Percentiles rank a stretch among this genome's conserved stretches.
These are phyloP conservation scores for Yamadazyma triangularis DNA, from an alignment of 1,139 yeast genomes.

Conservation along the genomic window DNA sequence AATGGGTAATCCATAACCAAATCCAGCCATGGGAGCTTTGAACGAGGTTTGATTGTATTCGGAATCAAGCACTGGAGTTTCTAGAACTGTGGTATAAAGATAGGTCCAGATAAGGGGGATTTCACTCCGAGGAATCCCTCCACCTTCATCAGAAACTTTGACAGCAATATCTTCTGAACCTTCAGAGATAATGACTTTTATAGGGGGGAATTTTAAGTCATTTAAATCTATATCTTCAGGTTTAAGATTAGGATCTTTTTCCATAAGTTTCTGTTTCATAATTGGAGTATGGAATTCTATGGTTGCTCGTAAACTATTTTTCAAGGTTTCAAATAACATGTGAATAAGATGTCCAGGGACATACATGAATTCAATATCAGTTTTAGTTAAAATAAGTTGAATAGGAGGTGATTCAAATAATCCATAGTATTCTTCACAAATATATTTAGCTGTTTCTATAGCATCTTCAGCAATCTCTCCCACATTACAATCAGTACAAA, in stretches of 20 bases:
- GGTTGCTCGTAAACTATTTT: constrained; percentile 80
- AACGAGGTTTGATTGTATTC: constrained; percentile 53
- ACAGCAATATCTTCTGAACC: constrained; percentile 93
- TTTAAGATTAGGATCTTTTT: constrained; percentile 39
- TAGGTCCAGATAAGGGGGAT: constrained; percentile 89
- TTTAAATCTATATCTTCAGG: constrained; percentile 49
- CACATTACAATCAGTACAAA: constrained; percentile 76
- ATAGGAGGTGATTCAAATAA: constrained; percentile 79
- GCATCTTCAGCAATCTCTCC: constrained; percentile 81
- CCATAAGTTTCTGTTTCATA: constrained; percentile 34
- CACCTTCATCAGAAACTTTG: constrained; percentile 90
- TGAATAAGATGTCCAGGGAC: constrained; percentile 89
- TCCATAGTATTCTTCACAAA: constrained; percentile 85
- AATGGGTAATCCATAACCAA: constrained; percentile 88
- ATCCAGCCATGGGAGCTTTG: constrained; percentile 93
- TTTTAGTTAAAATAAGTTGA: constrained; percentile 66
- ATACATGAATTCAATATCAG: constrained; percentile 70
- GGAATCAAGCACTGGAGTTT: constrained; percentile 64
- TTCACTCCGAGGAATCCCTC: constrained; percentile 84
- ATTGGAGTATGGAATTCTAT: constrained; percentile 64
- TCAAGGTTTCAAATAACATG: constrained; percentile 81
- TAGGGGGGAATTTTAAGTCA: constrained; percentile 73
- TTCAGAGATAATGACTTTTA: constrained; percentile 84
- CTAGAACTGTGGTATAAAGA: constrained; percentile 80
- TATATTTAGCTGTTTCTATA: constrained; percentile 79